Evolutionary conservation across 2,329 filamentous ascomycete species (phyloP).

Genomic region (Thielaviopsis musarum): DNA sequence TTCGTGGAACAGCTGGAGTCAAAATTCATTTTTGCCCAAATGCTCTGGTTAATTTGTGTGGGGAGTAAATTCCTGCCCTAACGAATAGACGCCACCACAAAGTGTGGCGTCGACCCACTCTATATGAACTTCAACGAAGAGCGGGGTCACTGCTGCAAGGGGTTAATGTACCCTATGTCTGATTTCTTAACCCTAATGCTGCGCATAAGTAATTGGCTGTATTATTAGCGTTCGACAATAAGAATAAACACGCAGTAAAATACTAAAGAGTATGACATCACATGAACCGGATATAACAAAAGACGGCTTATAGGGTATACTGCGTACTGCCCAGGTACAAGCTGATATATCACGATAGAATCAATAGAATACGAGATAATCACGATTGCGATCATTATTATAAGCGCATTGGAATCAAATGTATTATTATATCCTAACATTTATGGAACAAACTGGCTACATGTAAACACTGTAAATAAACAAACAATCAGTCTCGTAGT

Average conservation of each 20-base stretch:
- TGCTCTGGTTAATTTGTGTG: constrained; percentile 12
- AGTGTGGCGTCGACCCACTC: neutral
- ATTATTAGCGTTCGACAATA: no score
- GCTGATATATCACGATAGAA: no score
- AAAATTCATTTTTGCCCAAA: constrained; percentile 18
- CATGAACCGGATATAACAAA: no score
- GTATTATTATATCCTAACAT: neutral
- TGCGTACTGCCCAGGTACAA: no score
- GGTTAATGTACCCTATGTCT: neutral
- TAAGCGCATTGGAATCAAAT: neutral
- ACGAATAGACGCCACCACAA: constrained; percentile 2
- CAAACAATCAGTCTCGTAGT: neutral
- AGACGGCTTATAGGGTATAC: no score
- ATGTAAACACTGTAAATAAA: neutral
- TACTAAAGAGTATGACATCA: no score
- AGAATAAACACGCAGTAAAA: no score
- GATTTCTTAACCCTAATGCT: neutral
- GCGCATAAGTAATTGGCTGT: no score
- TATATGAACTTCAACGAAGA: neutral
- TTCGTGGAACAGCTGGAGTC: constrained; percentile 16
- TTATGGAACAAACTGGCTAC: neutral
- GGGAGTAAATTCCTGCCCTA: constrained; percentile 15
- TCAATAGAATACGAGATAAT: neutral
- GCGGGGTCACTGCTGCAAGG: neutral
- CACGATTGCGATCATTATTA: constrained; percentile 1